Base-by-base conservation (phyloP, 1,139 yeast genomes). In the Suzukiozyma palmioleophila region DNA sequence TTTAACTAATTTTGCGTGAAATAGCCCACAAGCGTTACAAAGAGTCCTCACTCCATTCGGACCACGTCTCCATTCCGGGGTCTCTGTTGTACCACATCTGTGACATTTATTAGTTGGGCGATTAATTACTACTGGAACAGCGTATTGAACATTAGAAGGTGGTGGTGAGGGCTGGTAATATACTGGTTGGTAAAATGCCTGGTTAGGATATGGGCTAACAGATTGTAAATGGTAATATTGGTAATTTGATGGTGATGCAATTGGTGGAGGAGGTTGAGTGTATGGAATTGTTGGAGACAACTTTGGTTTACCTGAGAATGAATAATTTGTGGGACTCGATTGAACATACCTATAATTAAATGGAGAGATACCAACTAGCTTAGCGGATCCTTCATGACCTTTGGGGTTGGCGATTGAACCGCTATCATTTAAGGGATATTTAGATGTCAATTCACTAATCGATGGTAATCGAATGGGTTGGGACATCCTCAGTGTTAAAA, bases 11-110 rank as follows among this genome's bases (percentile, higher is more conserved):
- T 85, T 85, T 22, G 92, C 88, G 59, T 83, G 88, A 57, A 77
- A 85, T 37, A 88, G 67, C 0, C 96, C 96, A 62, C 96, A 88
- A 0, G 96, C 95, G 59, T 88, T 88, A 60, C 96, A 88, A 43
- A 88, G 66, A 0, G 95, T 85, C 38, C 94, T 69, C 11, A 84
- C 84, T 0, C 96, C 96, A 45, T 79, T 77, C 2, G 96, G 96
- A 0, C 96, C 96, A 41, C 89, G 72, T 48, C 96, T 70, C 96
- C 96, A 88, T 62, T 88, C 96, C 1, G 96, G 95, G 1, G 96
- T 87, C 44, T 82, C 87, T 2, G 77, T 74, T n/a, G 85, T 81
- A 15, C 84, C 85, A 59, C 96, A 88, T 46, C 67, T 50, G 37
- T 62, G 66, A 43, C 67, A 62, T 48, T 60, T 63, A 44, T 67